Evolutionary conservation across 257 asterid species (phyloP).

Genomic region (Osmanthus fragrans): DNA sequence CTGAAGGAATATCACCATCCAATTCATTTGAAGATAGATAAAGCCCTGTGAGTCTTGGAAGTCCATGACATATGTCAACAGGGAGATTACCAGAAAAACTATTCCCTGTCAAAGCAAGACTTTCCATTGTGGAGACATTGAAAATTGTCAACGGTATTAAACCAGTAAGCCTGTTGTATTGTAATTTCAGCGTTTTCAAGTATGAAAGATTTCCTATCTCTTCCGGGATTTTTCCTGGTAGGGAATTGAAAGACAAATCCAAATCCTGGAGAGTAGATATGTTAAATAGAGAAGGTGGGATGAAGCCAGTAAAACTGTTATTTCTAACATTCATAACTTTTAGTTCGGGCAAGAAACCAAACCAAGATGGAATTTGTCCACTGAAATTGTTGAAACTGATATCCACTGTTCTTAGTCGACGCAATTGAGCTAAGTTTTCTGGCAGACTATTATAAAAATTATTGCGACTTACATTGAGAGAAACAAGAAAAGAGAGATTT

Average conservation of each 20-base stretch:
- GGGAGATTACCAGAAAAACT: conserved; percentile 18
- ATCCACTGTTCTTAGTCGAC: conserved; percentile 6
- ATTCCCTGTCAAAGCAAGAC: background rate
- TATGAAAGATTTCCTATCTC: conserved; percentile 6
- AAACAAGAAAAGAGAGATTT: conserved; percentile 18
- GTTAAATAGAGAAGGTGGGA: background rate
- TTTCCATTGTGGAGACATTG: conserved; percentile 8
- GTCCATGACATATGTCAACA: background rate
- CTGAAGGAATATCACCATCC: background rate
- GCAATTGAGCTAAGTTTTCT: background rate
- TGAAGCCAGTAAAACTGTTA: too few species aligned
- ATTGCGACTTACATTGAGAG: background rate
- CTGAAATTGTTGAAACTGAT: background rate
- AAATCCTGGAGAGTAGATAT: conserved; percentile 4
- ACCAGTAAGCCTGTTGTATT: conserved; percentile 8
- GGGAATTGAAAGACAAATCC: conserved; percentile 8
- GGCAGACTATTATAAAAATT: conserved; percentile 6
- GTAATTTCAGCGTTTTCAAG: background rate
- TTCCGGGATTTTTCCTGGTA: conserved; percentile 3
- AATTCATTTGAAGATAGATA: background rate
- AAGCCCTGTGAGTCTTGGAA: background rate
- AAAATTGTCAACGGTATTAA: background rate
- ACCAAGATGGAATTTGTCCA: conserved; percentile 17
- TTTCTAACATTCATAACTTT: background rate
- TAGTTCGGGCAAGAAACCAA: background rate